Evolutionary conservation across 73 alveolate species (phyloP).

Genomic region (Blepharisma stoltei): DNA sequence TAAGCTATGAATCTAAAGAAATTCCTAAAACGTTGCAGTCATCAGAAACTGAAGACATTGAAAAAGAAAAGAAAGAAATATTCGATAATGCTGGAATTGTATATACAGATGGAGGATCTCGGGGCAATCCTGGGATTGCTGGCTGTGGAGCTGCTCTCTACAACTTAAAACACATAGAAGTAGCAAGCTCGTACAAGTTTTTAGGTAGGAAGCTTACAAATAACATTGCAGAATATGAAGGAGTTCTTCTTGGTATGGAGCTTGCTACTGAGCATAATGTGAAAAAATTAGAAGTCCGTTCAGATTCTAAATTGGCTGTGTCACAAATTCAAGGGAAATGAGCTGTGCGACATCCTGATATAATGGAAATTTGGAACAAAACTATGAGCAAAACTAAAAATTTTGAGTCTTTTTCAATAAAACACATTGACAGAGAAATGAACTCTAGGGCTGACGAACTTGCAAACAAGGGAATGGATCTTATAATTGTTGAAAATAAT

Average conservation of each 20-base stretch:
- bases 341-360: conserved; percentile 9
- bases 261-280: background rate
- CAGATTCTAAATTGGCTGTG: conserved; percentile 8
- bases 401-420: background rate
- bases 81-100: background rate
- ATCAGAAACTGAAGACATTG: background rate
- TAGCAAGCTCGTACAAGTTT: background rate
- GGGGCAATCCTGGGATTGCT: conserved; percentile 28
- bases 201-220: conserved; percentile 5
- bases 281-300: background rate
- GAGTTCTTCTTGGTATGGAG: conserved; percentile 4
- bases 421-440: conserved; percentile 16
- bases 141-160: conserved; percentile 29
- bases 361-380: background rate
- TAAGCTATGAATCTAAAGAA: conserved; percentile 5
- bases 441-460: conserved; percentile 15
- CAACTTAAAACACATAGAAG: background rate
- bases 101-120: conserved; percentile 29
- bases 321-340: background rate
- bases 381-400: background rate
- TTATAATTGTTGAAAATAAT: background rate
- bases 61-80: background rate
- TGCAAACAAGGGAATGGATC: conserved; percentile 18
- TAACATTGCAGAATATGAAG: conserved; percentile 30
- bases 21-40: background rate